Base-by-base conservation (phyloP, 495 filamentous ascomycete genomes). In the Chaetomium fimeti region DNA sequence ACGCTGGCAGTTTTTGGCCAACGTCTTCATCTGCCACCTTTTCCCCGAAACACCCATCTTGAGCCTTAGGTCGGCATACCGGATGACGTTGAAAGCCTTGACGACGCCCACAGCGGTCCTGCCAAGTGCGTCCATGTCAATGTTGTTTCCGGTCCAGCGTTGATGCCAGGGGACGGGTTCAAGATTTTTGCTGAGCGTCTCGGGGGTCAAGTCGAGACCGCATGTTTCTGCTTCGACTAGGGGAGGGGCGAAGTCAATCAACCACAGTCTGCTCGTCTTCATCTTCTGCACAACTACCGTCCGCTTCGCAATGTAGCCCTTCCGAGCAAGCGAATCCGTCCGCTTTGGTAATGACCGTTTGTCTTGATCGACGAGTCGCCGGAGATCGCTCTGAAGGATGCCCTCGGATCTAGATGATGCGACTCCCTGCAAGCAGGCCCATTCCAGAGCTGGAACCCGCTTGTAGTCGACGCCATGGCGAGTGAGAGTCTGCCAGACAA, bases 301-400 rank as follows among this genome's bases (percentile, higher is more conserved):
- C 42, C 85, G 83, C 75, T 97, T 97, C 43, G 87, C 87, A 53
- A 97, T 91, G 73, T 96, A 95, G 11, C 93, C 93, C 69, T 89
- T 90, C 61, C 81, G 79, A 24, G 84, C 84, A 22, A 97, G 82
- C 2, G 81, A 76, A 66, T 92, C 88, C 1, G 93, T 97, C 47
- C 93, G 82, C 56, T 85, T 85, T 15, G 93, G 91, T 7, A 96
- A 84, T 2, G 93, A 97, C 49, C 91, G 84, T 71, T 95, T 95
- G 73, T 97, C 91, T 75, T 97, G 93, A 22, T 89, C 87, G 64
- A 90, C 91, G 11, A 89, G 71, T 36, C 78, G 82, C 24, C 87
- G 84, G n/a, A 97, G 78, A 22, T 93, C 87, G 9, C 88, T 85
- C 75, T 97, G 93, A 2, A 88, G 76, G 45, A 97, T 89, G 16